These are phyloP conservation scores for Fomitopsis pinicola DNA, from an alignment of 1,284 basidiomycete species.

Conservation along the genomic window DNA sequence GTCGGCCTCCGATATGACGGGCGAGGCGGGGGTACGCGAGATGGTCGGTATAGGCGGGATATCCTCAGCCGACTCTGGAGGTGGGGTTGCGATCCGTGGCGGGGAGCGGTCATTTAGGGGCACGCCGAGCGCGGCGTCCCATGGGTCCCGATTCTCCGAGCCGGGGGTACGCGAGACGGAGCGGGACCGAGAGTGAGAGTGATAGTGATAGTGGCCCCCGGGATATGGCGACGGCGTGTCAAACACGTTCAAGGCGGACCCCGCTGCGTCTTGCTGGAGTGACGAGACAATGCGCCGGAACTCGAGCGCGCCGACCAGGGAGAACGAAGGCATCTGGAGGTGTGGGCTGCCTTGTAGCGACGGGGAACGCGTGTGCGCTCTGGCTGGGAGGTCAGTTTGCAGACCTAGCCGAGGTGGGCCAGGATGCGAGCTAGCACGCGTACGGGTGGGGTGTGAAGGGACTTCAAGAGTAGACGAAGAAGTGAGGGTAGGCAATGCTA, in stretches of 20 bases:
- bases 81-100: slow-evolving; percentile 7
- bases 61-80: slow-evolving; percentile 15
- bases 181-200: slow-evolving; percentile 27
- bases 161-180: slow-evolving; percentile 18
- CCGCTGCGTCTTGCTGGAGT: slow-evolving; percentile 61
- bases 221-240: slow-evolving; percentile 69
- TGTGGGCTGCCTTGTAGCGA: slow-evolving; percentile 34
- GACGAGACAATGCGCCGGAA: slow-evolving; percentile 88
- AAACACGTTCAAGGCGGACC: slow-evolving; percentile 55
- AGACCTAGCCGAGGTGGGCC: slow-evolving; percentile 34
- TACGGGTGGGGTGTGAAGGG: slow-evolving; percentile 22
- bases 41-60: slow-evolving; percentile 46
- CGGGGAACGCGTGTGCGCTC: slow-evolving; percentile 33
- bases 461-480: slow-evolving; percentile 11
- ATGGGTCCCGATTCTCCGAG: slow-evolving; percentile 34
- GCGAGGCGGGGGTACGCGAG: slow-evolving; percentile 54
- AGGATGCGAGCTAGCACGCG: slow-evolving; percentile 34
- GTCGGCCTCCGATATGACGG: slow-evolving; percentile 27
- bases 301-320: slow-evolving; percentile 89
- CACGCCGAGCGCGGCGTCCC: slow-evolving; percentile 44
- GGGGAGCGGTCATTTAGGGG: slow-evolving; percentile 45
- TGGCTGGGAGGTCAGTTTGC: slow-evolving; percentile 36
- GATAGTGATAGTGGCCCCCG: slow-evolving; percentile 65
- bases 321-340: slow-evolving; percentile 74
- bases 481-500: slow-evolving; percentile 4